These are phyloP conservation scores for Cerrena zonata DNA, from an alignment of 1,284 basidiomycete species.

Conservation along the genomic window DNA sequence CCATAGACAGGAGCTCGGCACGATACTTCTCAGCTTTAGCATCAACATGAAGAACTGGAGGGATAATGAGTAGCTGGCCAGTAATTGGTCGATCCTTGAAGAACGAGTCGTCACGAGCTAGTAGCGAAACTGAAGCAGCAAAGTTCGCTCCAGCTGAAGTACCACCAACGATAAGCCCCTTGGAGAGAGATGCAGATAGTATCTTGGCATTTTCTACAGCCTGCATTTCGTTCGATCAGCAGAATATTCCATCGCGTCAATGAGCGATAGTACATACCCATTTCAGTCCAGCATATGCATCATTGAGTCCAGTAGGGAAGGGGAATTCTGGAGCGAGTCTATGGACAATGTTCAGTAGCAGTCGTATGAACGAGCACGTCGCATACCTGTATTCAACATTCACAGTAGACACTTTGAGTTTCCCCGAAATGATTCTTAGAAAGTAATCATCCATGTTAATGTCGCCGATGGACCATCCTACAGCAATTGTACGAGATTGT, in stretches of 20 bases:
- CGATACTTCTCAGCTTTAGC: neutral
- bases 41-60: slow-evolving; percentile 11
- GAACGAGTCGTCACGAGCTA: slow-evolving; percentile 17
- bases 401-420: neutral
- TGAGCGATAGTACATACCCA: slow-evolving; percentile 12
- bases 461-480: slow-evolving; percentile 4
- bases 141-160: slow-evolving; percentile 19
- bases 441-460: slow-evolving; percentile 8
- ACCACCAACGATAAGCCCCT: slow-evolving; percentile 19
- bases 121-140: slow-evolving; percentile 13
- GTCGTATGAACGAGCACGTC: neutral
- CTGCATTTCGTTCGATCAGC: slow-evolving; percentile 2
- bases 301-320: slow-evolving; percentile 15
- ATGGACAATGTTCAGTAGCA: neutral
- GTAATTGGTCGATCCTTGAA: slow-evolving; percentile 14
- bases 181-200: slow-evolving; percentile 10
- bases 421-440: neutral
- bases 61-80: slow-evolving; percentile 15
- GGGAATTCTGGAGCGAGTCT: slow-evolving; percentile 18
- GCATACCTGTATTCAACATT: neutral
- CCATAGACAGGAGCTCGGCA: slow-evolving; percentile 8
- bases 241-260: neutral
- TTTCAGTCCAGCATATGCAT: slow-evolving; percentile 19
- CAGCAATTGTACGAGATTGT: neutral
- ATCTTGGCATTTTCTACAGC: slow-evolving; percentile 9